Evolutionary conservation across 1,139 yeast genomes (phyloP), one percentile per base, ranked within the genome.

Genomic region (Yamadazyma dendronema): DNA sequence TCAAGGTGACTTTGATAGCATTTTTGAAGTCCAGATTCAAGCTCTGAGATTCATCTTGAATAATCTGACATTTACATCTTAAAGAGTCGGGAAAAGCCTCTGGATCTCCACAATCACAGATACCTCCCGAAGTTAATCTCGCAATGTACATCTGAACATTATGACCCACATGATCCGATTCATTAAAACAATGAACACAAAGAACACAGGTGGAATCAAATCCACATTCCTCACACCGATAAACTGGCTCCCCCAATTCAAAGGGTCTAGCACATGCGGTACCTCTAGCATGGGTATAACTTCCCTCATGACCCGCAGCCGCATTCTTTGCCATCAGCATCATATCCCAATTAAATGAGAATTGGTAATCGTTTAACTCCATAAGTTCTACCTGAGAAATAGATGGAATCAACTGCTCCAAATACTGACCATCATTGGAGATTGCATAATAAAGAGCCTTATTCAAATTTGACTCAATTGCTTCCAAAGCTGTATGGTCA

Each of bases 31-130:
- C 48, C n/a, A 37, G 30, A 14, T 37, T 28, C 27, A 54, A 39
- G 6, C 33, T 34, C 2, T 27, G 34, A 1, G 37, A 11, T 10
- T 36, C 32, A 8, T 42, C 50, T 12, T 35, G 37, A 3, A 48
- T 42, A 14, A 34, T 40, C 31, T 54, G 57, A 42, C 70, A 63
- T 31, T 53, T 57, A 57, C 97, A 90, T 38, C 76, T 62, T 36
- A 81, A 63, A 3, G 65, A 60, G 4, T 55, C 57, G 23, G 66
- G 72, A 81, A 95, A 90, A 0, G 96, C 95, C 44, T 83, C 87
- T 0, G 76, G 71, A 54, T 92, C 96, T 2, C 97, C 97, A 62
- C 97, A 92, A 56, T 92, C 97, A 57, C 97, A 92, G 16, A 83
- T 75, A 2, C 90, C 87, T 9, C 73, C 77, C 34, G 67, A 67